A percentile compares a stretch with the other conserved stretches of the same genome.
Evolutionary conservation across 257 asterid species (phyloP).

Genomic region (Fraxinus anomala): DNA sequence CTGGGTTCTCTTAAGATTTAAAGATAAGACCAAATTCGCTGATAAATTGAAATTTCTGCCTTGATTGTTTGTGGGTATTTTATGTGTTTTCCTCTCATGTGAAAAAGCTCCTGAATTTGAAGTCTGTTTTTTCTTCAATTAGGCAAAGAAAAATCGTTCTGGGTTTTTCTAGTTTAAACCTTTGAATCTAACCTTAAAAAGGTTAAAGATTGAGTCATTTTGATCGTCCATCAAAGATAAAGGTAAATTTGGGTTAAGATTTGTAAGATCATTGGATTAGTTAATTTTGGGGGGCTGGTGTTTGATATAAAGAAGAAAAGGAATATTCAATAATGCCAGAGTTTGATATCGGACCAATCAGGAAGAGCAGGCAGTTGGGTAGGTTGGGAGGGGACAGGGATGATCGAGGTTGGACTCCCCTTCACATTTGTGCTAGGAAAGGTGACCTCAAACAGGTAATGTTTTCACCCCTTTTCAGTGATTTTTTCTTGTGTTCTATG

Average conservation of each 20-base stretch:
- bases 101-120: slow-evolving; percentile 16
- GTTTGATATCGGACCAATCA: slow-evolving; percentile 46
- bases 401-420: slow-evolving; percentile 95
- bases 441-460: slow-evolving; percentile 87
- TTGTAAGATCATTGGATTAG: slow-evolving; percentile 9
- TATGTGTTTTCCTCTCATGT: background rate
- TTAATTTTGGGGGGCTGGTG: background rate
- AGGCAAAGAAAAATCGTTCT: background rate
- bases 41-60: slow-evolving; percentile 4
- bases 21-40: slow-evolving; percentile 8
- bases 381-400: slow-evolving; percentile 59
- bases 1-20: slow-evolving; percentile 30
- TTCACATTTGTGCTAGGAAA: slow-evolving; percentile 74
- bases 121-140: slow-evolving; percentile 16
- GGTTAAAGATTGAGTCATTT: background rate
- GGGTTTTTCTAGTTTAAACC: slow-evolving; percentile 7
- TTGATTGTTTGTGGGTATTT: slow-evolving; percentile 15
- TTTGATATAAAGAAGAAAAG: slow-evolving; percentile 9
- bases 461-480: background rate
- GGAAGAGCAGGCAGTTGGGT: slow-evolving; percentile 48
- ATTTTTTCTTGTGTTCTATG: slow-evolving; percentile 7
- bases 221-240: background rate
- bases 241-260: slow-evolving; percentile 23
- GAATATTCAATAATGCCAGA: slow-evolving; percentile 44
- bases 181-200: slow-evolving; percentile 5